phyloP scores from a whole-genome alignment of 2,329 filamentous ascomycete species.

The Calonectria pteridis region DNA sequence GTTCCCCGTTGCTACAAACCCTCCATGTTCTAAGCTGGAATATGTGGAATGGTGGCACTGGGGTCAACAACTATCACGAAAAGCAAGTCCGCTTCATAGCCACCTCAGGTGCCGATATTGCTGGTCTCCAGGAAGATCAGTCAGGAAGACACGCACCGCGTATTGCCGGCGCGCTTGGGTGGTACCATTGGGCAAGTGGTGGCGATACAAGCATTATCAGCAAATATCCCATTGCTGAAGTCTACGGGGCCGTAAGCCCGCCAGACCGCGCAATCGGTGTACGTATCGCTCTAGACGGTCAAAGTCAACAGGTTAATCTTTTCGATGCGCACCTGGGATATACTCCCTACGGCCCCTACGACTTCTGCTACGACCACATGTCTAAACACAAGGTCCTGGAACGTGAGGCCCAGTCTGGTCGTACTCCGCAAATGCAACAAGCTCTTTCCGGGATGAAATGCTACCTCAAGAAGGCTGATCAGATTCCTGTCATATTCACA shows the following conservation, averaged over 20 bases:
- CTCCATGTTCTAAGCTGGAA: background rate
- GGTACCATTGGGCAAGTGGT: background rate
- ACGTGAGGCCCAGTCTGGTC: background rate
- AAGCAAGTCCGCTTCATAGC: constrained; percentile 1
- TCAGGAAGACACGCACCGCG: background rate
- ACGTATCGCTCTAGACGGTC: background rate
- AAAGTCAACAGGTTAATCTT: background rate
- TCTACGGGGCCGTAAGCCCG: background rate
- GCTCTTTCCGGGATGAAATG: background rate
- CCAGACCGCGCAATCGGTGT: background rate
- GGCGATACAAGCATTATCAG: background rate
- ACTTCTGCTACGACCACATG: constrained; percentile 11
- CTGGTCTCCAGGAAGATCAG: background rate
- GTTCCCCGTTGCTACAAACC: background rate
- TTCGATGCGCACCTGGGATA: background rate
- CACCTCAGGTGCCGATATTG: background rate
- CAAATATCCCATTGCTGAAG: background rate
- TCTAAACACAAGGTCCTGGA: background rate
- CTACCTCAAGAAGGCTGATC: background rate
- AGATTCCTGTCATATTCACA: background rate
- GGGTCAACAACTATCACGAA: background rate
- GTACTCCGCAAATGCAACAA: background rate
- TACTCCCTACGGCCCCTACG: background rate
- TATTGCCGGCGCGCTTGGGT: background rate
- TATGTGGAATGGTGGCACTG: background rate